A percentile compares a stretch with the other conserved stretches of the same genome.
These are phyloP conservation scores for Carpinus fangiana DNA, from an alignment of 306 rosid species.

Conservation along the genomic window DNA sequence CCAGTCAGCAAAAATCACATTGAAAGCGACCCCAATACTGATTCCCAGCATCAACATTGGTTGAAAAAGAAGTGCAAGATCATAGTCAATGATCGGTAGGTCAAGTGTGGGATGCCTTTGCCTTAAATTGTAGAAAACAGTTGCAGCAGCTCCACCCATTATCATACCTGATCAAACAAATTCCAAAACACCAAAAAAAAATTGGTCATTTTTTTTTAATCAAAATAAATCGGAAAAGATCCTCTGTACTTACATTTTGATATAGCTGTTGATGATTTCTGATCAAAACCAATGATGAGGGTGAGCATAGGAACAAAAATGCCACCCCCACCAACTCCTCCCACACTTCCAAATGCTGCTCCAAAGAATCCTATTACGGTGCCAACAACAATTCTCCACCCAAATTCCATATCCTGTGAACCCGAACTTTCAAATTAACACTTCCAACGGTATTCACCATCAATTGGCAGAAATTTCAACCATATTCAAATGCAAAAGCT, in stretches of 20 bases:
- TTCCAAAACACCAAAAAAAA: neutral
- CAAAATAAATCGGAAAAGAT: neutral
- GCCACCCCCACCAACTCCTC: slow-evolving; percentile 99
- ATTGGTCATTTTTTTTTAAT: no score
- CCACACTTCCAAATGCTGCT: slow-evolving; percentile 95
- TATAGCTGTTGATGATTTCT: slow-evolving; percentile 91
- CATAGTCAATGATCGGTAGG: slow-evolving; percentile 84
- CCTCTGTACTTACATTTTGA: slow-evolving; percentile 70
- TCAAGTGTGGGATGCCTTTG: slow-evolving; percentile 70
- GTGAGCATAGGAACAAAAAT: slow-evolving; percentile 96
- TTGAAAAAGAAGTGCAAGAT: slow-evolving; percentile 82
- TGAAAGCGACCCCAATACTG: slow-evolving; percentile 87
- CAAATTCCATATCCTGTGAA: slow-evolving; percentile 76
- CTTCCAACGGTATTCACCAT: neutral
- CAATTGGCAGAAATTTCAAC: neutral
- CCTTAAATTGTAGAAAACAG: slow-evolving; percentile 81
- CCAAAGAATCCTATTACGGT: slow-evolving; percentile 74
- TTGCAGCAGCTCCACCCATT: slow-evolving; percentile 83
- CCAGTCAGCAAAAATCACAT: slow-evolving; percentile 90
- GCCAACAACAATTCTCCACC: slow-evolving; percentile 79
- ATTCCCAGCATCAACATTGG: slow-evolving; percentile 99
- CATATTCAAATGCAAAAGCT: neutral
- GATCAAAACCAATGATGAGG: slow-evolving; percentile 84
- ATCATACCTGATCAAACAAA: slow-evolving; percentile 71
- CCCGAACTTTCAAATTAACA: slow-evolving; percentile 4